phyloP scores from a whole-genome alignment of 345 rosid genomes.

The Populus nigra region DNA sequence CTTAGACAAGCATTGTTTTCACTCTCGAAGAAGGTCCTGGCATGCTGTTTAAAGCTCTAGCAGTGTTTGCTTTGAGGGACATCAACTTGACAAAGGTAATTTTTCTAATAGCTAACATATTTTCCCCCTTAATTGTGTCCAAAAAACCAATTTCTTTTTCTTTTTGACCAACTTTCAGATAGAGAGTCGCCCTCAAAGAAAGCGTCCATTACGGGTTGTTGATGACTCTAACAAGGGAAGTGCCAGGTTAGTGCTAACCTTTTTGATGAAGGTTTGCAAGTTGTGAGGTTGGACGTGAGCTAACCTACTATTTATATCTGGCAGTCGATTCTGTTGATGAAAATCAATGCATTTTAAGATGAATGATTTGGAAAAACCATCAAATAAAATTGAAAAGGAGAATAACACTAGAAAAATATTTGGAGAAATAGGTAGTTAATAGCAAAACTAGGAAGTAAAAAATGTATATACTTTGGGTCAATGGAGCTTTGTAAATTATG shows the following conservation, averaged over 20 bases:
- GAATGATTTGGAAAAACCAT: neutral
- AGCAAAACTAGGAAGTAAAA: neutral
- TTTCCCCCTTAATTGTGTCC: neutral
- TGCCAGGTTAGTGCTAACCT: slow-evolving; percentile 54
- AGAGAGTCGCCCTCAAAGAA: slow-evolving; percentile 83
- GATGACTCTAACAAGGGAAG: slow-evolving; percentile 79
- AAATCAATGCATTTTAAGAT: neutral
- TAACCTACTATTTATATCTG: too few relatives aligned
- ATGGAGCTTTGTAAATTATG: neutral
- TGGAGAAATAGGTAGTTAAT: neutral
- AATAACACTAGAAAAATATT: neutral
- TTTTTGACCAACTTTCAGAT: slow-evolving; percentile 47
- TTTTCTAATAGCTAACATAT: neutral
- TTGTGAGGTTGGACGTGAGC: neutral
- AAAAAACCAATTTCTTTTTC: neutral
- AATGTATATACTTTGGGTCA: neutral
- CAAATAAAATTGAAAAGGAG: slow-evolving; percentile 1
- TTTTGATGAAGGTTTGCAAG: neutral
- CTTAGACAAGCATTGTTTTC: slow-evolving; percentile 91
- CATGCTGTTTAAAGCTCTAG: slow-evolving; percentile 78
- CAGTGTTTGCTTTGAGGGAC: slow-evolving; percentile 81
- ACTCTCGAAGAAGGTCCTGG: slow-evolving; percentile 96
- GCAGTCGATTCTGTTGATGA: neutral
- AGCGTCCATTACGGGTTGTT: slow-evolving; percentile 69
- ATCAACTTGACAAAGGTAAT: slow-evolving; percentile 79